These are phyloP conservation scores for Zymoseptoria ardabiliae DNA, from an alignment of 2,329 filamentous ascomycete species.

Conservation along the genomic window DNA sequence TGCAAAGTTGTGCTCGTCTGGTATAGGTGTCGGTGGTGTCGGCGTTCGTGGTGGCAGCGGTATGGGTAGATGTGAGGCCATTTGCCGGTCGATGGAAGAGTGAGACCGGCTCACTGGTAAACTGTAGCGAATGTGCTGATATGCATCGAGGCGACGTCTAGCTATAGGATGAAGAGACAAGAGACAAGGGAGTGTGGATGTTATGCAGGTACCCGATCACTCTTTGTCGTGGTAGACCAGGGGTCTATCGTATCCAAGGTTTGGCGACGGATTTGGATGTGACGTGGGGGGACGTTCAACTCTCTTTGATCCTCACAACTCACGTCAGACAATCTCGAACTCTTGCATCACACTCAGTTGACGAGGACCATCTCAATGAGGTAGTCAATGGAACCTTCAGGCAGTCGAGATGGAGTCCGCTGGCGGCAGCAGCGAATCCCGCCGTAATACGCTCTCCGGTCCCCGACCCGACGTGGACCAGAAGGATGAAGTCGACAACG, in stretches of 20 bases:
- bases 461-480: constrained; percentile 10
- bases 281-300: neutral
- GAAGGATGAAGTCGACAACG: constrained; percentile 7
- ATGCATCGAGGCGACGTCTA: neutral
- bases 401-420: constrained; percentile 4
- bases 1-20: neutral
- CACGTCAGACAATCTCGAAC: neutral
- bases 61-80: constrained; percentile 54
- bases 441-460: constrained; percentile 13
- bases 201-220: neutral
- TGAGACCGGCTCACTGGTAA: neutral
- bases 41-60: constrained; percentile 57
- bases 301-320: neutral
- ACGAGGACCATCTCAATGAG: neutral
- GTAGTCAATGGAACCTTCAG: neutral
- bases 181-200: neutral
- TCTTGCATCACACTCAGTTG: neutral
- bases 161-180: no score
- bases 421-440: constrained; percentile 19
- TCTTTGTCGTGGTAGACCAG: neutral
- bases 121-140: neutral
- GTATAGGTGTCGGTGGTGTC: constrained; percentile 46
- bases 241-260: neutral
- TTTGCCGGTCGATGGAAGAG: constrained; percentile 26
- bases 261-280: neutral